These are phyloP conservation scores for Lichtheimia ornata DNA, from an alignment of 371 early-diverging fungal species.

Conservation along the genomic window DNA sequence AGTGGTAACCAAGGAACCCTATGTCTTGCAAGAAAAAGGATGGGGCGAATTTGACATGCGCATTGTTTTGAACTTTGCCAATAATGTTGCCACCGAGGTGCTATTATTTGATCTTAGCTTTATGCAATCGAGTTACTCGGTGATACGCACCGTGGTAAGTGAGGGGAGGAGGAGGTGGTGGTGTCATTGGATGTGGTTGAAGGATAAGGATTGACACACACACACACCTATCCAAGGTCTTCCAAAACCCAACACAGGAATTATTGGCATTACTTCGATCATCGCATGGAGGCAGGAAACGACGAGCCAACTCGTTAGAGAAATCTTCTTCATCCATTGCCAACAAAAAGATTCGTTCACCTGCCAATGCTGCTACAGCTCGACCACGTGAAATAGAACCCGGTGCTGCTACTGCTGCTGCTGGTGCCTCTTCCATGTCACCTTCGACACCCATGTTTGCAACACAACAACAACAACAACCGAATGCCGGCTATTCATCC, in stretches of 20 bases:
- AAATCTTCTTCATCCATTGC: background rate
- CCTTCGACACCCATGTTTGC: slow-evolving; percentile 21
- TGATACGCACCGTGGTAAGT: slow-evolving; percentile 45
- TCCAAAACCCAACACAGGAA: slow-evolving; percentile 31
- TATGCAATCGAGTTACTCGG: slow-evolving; percentile 50
- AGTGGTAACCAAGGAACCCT: slow-evolving; percentile 68
- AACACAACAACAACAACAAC: slow-evolving; percentile 10
- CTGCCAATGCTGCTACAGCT: background rate
- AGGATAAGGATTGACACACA: background rate
- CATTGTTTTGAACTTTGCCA: slow-evolving; percentile 55
- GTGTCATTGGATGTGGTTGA: too few species aligned
- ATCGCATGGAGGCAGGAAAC: background rate
- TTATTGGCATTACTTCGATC: slow-evolving; percentile 8
- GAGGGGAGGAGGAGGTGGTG: too few species aligned
- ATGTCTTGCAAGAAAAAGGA: slow-evolving; percentile 51
- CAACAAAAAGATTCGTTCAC: background rate
- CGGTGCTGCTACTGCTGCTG: too few species aligned
- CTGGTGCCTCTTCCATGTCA: slow-evolving; percentile 4
- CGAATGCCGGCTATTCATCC: slow-evolving; percentile 3
- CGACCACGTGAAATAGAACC: background rate
- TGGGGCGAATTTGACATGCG: slow-evolving; percentile 76
- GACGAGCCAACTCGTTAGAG: slow-evolving; percentile 11
- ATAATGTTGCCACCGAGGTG: slow-evolving; percentile 46
- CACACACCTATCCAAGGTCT: slow-evolving; percentile 6
- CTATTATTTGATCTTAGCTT: slow-evolving; percentile 66